A percentile compares a stretch with the other conserved stretches of the same genome.
These are phyloP conservation scores for Phoenix roebelenii DNA, from an alignment of 176 grass and related monocot species.

Conservation along the genomic window DNA sequence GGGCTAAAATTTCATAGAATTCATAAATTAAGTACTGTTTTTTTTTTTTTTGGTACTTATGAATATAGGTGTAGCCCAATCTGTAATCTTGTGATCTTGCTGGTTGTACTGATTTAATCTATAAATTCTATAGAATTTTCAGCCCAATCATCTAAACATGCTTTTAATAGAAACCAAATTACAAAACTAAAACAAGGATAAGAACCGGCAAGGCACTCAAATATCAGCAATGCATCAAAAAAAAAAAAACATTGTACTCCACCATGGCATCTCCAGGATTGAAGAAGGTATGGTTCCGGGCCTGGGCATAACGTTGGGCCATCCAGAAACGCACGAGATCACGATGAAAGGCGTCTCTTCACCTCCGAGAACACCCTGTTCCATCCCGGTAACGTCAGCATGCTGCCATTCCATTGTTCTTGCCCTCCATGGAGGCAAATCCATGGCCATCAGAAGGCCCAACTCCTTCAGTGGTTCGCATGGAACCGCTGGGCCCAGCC, in stretches of 20 bases:
- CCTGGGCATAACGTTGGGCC: slow-evolving; percentile 45
- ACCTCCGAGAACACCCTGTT: slow-evolving; percentile 40
- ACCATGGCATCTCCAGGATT: slow-evolving; percentile 38
- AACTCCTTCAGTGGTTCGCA: slow-evolving; percentile 15
- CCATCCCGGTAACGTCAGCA: slow-evolving; percentile 44
- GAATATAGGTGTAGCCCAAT: no score
- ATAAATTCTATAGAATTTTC: no score
- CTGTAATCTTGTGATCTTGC: no score
- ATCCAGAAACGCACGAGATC: slow-evolving; percentile 57
- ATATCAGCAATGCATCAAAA: slow-evolving; percentile 36
- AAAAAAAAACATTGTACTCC: slow-evolving; percentile 44
- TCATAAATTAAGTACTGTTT: no score
- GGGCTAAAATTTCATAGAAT: no score
- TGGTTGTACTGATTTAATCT: no score
- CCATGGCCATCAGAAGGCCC: slow-evolving; percentile 74
- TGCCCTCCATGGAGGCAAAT: slow-evolving; percentile 41
- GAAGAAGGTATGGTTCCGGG: slow-evolving; percentile 26
- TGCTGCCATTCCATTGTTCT: slow-evolving; percentile 41
- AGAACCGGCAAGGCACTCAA: neutral
- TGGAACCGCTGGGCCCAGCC: slow-evolving; percentile 65
- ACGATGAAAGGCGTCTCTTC: slow-evolving; percentile 56
- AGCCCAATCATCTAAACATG: no score
- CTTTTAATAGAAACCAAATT: no score
- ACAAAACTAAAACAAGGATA: neutral
- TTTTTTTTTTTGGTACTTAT: no score